A percentile compares a stretch with the other conserved stretches of the same genome.
phyloP scores from a whole-genome alignment of 371 early-diverging fungal species.

The Mucor mucedo region DNA sequence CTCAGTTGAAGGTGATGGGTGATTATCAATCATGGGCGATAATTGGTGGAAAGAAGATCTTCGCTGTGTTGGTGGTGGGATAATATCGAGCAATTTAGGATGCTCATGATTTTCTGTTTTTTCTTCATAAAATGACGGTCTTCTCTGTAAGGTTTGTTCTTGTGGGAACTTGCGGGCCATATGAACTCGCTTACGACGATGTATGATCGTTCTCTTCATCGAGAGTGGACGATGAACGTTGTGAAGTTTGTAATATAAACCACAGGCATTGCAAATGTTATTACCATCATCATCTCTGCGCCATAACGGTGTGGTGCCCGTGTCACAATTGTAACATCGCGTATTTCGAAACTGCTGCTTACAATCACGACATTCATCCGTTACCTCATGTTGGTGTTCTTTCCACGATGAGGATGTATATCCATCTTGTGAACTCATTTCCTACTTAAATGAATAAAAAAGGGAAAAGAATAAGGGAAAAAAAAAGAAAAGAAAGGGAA shows the following conservation, averaged over 20 bases:
- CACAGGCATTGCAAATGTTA: constrained; percentile 77
- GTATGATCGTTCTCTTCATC: constrained; percentile 50
- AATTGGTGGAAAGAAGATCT: constrained; percentile 13
- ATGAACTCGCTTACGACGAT: constrained; percentile 41
- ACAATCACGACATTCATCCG: constrained; percentile 17
- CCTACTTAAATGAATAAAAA: not conserved
- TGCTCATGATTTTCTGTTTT: too few relatives aligned
- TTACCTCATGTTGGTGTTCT: not conserved
- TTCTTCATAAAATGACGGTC: not conserved
- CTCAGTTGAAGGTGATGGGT: not conserved
- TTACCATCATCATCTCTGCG: constrained; percentile 65
- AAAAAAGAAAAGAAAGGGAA: not conserved
- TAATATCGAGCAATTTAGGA: not conserved
- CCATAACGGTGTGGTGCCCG: constrained; percentile 79
- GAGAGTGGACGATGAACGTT: constrained; percentile 48
- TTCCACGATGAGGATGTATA: not conserved
- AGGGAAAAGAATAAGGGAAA: constrained; percentile 1
- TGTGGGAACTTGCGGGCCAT: constrained; percentile 10
- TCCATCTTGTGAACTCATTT: not conserved
- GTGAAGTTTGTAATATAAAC: constrained; percentile 74
- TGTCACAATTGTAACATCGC: constrained; percentile 68
- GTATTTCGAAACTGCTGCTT: constrained; percentile 12
- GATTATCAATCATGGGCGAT: constrained; percentile 6
- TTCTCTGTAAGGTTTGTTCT: not conserved
- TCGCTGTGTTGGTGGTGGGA: not conserved